Base-by-base conservation (phyloP, 768 basidiomycete species). In the Boletellus emodensis region DNA sequence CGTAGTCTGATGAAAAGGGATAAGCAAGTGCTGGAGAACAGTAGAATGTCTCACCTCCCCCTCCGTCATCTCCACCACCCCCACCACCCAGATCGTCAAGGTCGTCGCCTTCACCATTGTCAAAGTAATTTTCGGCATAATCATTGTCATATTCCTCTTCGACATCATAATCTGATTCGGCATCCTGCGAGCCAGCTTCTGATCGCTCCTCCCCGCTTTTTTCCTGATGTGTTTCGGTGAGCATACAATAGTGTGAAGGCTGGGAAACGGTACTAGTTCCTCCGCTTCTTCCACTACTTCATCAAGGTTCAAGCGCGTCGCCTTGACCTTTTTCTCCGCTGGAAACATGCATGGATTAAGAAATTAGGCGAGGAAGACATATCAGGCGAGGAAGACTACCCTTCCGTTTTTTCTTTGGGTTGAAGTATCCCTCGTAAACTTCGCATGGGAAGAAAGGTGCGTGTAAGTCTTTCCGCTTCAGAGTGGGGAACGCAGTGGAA, bases 61-160 rank as follows among this genome's bases (percentile, higher is more conserved):
- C 85, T 28, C 79, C 85, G 36, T 78, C 86, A 15, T 79, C 87
- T 13, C 67, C 78, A 4, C 78, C 87, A 10, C 76, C 85, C 0
- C 81, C 85, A 9, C 79, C 90, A 6, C 85, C 88, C 18, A 88
- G 66, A 59, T 90, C 84, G 59, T 93, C 90, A 48, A 79, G 67
- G 60, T 92, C 87, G 46, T 92, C 90, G 4, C 75, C 83, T 67
- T 91, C 90, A 15, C 90, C 90, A 47, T 90, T 91, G 65, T 93
- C 90, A 63, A 93, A 93, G 75, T 93, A 92, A 63, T 93, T 90
- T 54, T 87, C 86, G 3, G 85, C 90, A 54, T 93, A 93, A 55
- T 93, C 90, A 57, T 93, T 91, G 67, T 92, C 90, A 61, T 92
- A 90, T 59, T 91, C 90, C 65, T 94, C 91, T 30, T 91, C 87